These are phyloP conservation scores for Striga asiatica DNA, from an alignment of 257 asterid genomes.

Conservation along the genomic window DNA sequence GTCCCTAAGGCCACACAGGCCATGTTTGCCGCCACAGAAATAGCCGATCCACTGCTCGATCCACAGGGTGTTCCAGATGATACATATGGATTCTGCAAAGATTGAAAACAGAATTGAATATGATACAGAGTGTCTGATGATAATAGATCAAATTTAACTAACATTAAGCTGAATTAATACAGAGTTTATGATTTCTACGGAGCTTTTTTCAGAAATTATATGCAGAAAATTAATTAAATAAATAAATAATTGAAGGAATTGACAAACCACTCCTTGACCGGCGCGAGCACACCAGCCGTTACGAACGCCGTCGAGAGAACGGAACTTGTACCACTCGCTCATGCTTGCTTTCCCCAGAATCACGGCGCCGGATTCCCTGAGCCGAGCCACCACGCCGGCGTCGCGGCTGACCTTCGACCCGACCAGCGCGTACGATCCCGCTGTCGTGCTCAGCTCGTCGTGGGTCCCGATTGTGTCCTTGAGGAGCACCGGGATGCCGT, in stretches of 20 bases:
- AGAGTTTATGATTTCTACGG: no score
- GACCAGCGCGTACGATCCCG: conserved; percentile 58
- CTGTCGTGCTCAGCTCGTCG: conserved; percentile 54
- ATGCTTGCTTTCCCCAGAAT: conserved; percentile 59
- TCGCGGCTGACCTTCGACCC: conserved; percentile 48
- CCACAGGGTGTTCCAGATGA: conserved; percentile 39
- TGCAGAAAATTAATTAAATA: no score
- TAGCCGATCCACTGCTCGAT: conserved; percentile 72
- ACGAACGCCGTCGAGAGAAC: conserved; percentile 29
- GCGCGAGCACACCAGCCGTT: conserved; percentile 69
- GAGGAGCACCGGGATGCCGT: conserved; percentile 63
- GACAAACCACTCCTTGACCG: conserved; percentile 45
- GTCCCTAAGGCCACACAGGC: conserved; percentile 48
- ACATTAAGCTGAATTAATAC: no score
- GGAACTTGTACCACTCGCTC: conserved; percentile 52
- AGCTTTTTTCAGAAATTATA: no score
- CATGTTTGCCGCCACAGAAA: conserved; percentile 63
- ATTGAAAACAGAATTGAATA: background rate
- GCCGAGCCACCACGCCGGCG: conserved; percentile 52
- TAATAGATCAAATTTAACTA: background rate
- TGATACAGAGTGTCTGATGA: background rate
- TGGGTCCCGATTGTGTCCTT: conserved; percentile 52
- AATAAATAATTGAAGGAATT: background rate
- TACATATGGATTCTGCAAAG: conserved; percentile 51
- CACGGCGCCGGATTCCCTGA: conserved; percentile 51